A percentile compares a stretch with the other conserved stretches of the same genome.
These are phyloP conservation scores for Evansstolkia leycettana DNA, from an alignment of 495 filamentous ascomycete genomes.

Conservation along the genomic window DNA sequence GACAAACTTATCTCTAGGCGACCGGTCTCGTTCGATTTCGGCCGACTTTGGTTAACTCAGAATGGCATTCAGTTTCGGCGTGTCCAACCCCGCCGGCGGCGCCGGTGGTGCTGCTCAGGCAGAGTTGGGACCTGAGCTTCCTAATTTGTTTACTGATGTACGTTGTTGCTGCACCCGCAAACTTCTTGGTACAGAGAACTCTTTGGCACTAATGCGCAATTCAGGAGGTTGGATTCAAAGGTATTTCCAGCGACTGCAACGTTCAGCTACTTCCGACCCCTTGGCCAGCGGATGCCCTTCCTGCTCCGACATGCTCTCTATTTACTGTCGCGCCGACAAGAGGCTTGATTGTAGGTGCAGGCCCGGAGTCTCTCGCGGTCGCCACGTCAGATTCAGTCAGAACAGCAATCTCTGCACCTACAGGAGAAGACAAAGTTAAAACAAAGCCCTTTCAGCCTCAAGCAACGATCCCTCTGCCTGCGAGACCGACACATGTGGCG, in stretches of 20 bases:
- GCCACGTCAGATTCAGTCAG: constrained; percentile 68
- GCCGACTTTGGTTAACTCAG: constrained; percentile 28
- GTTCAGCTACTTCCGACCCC: constrained; percentile 64
- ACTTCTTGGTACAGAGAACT: neutral
- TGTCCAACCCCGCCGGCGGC: constrained; percentile 18
- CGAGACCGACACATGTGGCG: constrained; percentile 74
- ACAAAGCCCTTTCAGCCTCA: constrained; percentile 63
- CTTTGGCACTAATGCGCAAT: neutral
- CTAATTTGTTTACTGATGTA: constrained; percentile 38
- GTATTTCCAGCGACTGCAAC: constrained; percentile 68
- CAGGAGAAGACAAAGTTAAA: constrained; percentile 43
- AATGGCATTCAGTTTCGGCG: constrained; percentile 59
- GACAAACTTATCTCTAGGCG: constrained; percentile 20
- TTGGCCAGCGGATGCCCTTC: constrained; percentile 63
- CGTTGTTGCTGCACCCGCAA: constrained; percentile 1
- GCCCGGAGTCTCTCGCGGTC: constrained; percentile 65
- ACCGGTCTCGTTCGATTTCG: constrained; percentile 26
- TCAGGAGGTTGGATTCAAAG: constrained; percentile 72
- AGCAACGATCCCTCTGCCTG: constrained; percentile 55
- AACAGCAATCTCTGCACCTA: constrained; percentile 52
- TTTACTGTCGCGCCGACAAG: constrained; percentile 69
- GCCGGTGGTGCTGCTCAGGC: constrained; percentile 14
- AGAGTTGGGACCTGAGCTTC: constrained; percentile 32
- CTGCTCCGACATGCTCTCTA: constrained; percentile 72
- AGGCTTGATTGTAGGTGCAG: constrained; percentile 78